Base-by-base conservation (phyloP, 2,329 filamentous ascomycete species). In the Alternaria atra region DNA sequence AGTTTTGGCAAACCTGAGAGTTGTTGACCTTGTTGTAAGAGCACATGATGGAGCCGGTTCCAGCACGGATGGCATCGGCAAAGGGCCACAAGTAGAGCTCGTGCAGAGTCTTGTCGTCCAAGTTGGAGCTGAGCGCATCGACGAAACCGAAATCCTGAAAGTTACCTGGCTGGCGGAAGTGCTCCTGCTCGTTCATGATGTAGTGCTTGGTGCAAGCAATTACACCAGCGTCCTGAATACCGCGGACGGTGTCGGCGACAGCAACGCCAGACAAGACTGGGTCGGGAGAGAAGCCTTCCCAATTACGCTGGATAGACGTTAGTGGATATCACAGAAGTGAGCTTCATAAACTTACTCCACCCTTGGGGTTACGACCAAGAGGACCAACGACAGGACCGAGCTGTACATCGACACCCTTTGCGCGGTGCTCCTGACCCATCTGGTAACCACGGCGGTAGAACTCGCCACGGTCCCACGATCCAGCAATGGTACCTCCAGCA, bases 21-120 rank as follows among this genome's bases (percentile, higher is more conserved):
- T 92, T 92, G 81, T 96, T 96, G 78, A 93, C 75, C 72, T 91
- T 90, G 71, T 92, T 88, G 81, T 93, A 93, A 0, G 88, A 88
- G 75, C 84, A 85, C 84, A 85, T 85, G 73, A 85, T 81, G 10
- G 80, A 74, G 6, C 80, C 83, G 57, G 82, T 84, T 35, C 83
- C 83, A 35, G 83, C 83, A 32, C 80, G 80, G 35, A 84, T 79
- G 27, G 83, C 83, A 64, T 84, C 83, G 5, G 83, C 83, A 58
- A 85, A 85, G 2, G 83, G 83, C 85, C 87, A 89, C 20, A 89
- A 81, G 73, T 89, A 89, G 29, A 89, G 71, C 74, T 89, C 86
- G 71, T 88, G 86, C 78, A 90, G 83, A 6, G 87, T 89, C 65
- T 84, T 84, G 75, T 90, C 87, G 63, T 89, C 87, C 47, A 89